Conservation (phyloP, 495 filamentous ascomycete species). For the Neurospora sp. region DNA sequence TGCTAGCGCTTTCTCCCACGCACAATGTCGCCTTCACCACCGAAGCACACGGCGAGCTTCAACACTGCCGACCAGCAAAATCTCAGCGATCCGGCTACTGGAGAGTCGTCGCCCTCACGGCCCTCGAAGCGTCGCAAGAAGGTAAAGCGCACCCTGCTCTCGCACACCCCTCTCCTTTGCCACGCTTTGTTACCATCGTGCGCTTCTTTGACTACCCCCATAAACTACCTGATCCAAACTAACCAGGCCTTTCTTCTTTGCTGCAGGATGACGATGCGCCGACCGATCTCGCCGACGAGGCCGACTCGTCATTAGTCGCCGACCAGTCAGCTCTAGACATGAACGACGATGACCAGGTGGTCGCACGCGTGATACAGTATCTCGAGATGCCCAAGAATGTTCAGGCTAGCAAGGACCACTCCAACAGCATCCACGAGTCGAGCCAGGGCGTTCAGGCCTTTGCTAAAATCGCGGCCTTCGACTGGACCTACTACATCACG, state of each 20-base stretch:
- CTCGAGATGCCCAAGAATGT: constrained; percentile 48
- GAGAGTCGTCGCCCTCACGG: constrained; percentile 57
- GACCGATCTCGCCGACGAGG: constrained; percentile 26
- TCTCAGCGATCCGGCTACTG: constrained; percentile 28
- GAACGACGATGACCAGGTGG: constrained; percentile 52
- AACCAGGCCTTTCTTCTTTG: neutral
- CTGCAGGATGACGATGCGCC: constrained; percentile 12
- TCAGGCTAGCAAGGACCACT: constrained; percentile 62
- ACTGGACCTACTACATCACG: constrained; percentile 93
- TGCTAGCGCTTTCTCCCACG: constrained; percentile 8
- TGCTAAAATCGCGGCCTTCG: constrained; percentile 81
- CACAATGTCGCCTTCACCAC: constrained; percentile 30
- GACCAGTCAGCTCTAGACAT: constrained; percentile 39
- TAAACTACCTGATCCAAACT: neutral
- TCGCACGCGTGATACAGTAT: constrained; percentile 63
- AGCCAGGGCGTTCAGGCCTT: constrained; percentile 76
- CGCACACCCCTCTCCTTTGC: constrained; percentile 19
- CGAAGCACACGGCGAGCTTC: constrained; percentile 34
- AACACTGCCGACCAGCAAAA: constrained; percentile 16
- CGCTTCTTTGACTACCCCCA: neutral
- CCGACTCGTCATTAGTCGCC: constrained; percentile 30
- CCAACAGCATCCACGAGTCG: constrained; percentile 59
- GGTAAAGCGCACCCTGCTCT: constrained; percentile 33
- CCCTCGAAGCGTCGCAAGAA: constrained; percentile 68
- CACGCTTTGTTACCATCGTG: constrained; percentile 1